Base-by-base conservation (phyloP, 768 basidiomycete genomes). In the Lentinula boryana region DNA sequence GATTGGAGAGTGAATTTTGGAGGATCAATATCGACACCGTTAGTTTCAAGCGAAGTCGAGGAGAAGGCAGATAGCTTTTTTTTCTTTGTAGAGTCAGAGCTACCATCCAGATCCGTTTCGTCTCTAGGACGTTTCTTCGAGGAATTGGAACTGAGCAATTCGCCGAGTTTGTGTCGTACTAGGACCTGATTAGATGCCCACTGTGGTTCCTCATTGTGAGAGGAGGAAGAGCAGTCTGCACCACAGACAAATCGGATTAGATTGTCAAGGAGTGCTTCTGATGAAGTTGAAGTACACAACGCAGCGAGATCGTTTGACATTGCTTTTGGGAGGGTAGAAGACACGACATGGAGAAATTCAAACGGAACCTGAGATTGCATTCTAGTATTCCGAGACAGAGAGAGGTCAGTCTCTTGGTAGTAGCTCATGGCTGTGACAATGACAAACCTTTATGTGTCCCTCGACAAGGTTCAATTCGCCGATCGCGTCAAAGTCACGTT, bases 1-100 rank as follows among this genome's bases (percentile, higher is more conserved):
- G 84, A 72, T 43, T 88, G 84, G 1, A 91, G 73, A 2, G 85
- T 83, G 71, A 82, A 86, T 9, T 81, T 60, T 1, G 85, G 80
- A 0, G 71, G 66, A 38, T 82, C 82, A 35, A 76, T 73, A 6
- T 63, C 66, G 32, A 57, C 58, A 43, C 63, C 62, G 60, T 46
- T 55, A 44, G 60, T 49, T 63, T 58, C 10, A 49, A 7, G 7
- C 21, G 12, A 5, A 10, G 66, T 16, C 9, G 7, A 18, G 51
- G 40, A 44, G 60, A 65, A 58, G 65, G 66, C 46, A 15, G 66
- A 67, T 32, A 71, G 33, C 56, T 72, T 69, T 41, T 70, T 73
- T 27, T 77, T 74, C 69, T 81, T 80, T 9, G 68, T 43, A 31
- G 66, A 63, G 27, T 71, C 67, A 1, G 66, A 55, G 6, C 63